Conservation (phyloP, 1,284 basidiomycete genomes). For the Violaceomyces palustris region DNA sequence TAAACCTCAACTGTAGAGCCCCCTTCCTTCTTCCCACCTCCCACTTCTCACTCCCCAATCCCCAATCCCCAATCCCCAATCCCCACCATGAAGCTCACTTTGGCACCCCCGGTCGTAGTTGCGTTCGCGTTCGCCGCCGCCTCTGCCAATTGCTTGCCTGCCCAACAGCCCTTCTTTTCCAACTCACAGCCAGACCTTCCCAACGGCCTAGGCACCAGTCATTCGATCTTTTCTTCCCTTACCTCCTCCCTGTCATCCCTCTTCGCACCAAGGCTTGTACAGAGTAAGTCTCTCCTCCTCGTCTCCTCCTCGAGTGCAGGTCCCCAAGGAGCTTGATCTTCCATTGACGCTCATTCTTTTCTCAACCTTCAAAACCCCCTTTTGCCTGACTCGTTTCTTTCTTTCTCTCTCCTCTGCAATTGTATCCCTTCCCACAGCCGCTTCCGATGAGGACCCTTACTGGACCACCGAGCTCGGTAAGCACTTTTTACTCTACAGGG, state of each 20-base stretch:
- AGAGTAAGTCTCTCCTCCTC: too few species aligned
- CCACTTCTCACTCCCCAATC: background rate
- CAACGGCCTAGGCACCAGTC: constrained; percentile 4
- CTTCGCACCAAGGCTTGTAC: constrained; percentile 16
- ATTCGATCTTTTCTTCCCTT: too few species aligned
- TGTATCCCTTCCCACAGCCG: too few species aligned
- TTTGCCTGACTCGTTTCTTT: too few species aligned
- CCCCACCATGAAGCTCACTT: constrained; percentile 12
- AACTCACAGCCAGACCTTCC: constrained; percentile 5
- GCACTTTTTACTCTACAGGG: constrained; percentile 25
- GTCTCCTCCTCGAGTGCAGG: too few species aligned
- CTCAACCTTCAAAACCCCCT: too few species aligned
- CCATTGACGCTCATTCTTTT: too few species aligned
- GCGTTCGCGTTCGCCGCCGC: constrained; percentile 6
- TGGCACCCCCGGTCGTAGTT: constrained; percentile 7
- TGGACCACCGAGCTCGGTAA: constrained; percentile 46
- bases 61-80: background rate
- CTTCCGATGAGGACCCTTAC: constrained; percentile 17
- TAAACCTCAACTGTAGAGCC: background rate
- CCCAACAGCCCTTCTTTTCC: constrained; percentile 1
- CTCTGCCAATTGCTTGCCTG: constrained; percentile 6
- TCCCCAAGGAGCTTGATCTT: too few species aligned
- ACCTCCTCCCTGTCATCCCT: constrained; percentile 1
- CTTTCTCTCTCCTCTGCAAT: too few species aligned
- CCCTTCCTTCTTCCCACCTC: too few species aligned